These are phyloP conservation scores for Fusarium sambucinum DNA, from an alignment of 2,329 filamentous ascomycete genomes.

Conservation along the genomic window DNA sequence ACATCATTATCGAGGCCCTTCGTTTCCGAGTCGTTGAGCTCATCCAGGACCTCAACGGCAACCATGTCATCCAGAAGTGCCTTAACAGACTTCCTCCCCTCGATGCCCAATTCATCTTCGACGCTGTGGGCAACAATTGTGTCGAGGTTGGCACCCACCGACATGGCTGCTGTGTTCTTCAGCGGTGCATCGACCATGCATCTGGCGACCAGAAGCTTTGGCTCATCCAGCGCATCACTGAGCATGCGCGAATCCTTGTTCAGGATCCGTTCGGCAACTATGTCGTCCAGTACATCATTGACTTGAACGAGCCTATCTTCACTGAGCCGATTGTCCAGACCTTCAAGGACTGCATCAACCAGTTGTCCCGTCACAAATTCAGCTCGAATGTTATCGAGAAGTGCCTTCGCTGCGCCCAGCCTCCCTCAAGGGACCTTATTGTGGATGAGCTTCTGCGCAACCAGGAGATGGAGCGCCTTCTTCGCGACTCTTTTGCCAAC, in stretches of 20 bases:
- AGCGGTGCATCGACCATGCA: constrained; percentile 98
- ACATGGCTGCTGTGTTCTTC: constrained; percentile 96
- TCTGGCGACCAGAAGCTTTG: constrained; percentile 88
- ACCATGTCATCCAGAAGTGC: constrained; percentile 99
- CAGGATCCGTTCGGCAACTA: constrained; percentile 99
- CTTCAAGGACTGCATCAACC: constrained; percentile 79
- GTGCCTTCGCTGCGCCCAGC: constrained; percentile 84
- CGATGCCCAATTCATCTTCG: constrained; percentile 96
- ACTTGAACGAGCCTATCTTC: constrained; percentile 87
- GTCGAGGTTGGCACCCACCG: constrained; percentile 95
- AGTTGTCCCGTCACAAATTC: constrained; percentile 94
- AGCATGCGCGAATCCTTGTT: constrained; percentile 87
- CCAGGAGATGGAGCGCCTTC: constrained; percentile 85
- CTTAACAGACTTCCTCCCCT: constrained; percentile 88
- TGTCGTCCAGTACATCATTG: constrained; percentile 98
- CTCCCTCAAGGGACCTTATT: constrained; percentile 80
- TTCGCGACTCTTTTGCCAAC: constrained; percentile 95
- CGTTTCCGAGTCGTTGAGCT: constrained; percentile 88
- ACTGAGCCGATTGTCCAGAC: constrained; percentile 88
- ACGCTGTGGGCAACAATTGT: constrained; percentile 88
- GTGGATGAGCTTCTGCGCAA: constrained; percentile 82
- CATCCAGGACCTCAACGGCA: constrained; percentile 97
- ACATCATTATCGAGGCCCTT: constrained; percentile 88
- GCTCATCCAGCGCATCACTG: constrained; percentile 87
- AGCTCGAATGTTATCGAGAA: constrained; percentile 99